These are phyloP conservation scores for Phaseolus coccineus DNA, from an alignment of 331 rosid genomes.

Conservation along the genomic window DNA sequence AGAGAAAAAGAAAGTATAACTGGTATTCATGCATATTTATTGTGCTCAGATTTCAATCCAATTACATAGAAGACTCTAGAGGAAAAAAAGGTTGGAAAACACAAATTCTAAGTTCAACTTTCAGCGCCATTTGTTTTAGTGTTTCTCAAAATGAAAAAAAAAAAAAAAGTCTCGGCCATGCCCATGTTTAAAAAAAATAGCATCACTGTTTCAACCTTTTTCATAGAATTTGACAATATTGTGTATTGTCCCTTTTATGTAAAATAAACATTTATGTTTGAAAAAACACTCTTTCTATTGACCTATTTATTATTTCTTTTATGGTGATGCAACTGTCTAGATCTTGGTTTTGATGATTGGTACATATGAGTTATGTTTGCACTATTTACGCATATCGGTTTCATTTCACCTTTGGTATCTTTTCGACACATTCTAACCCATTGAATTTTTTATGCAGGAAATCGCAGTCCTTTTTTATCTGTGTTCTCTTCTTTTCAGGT, in stretches of 20 bases:
- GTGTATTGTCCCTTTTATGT: too few species aligned
- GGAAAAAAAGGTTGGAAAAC: too few species aligned
- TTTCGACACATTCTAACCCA: slow-evolving; percentile 47
- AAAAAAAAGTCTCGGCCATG: too few species aligned
- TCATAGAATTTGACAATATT: too few species aligned
- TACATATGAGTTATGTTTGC: slow-evolving; percentile 31
- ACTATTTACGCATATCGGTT: slow-evolving; percentile 29
- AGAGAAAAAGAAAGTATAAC: too few species aligned
- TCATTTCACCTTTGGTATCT: slow-evolving; percentile 41
- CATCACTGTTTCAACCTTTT: too few species aligned
- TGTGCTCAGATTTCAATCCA: too few species aligned
- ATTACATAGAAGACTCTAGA: too few species aligned
- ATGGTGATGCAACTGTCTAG: slow-evolving; percentile 15
- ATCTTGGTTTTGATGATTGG: slow-evolving; percentile 38
- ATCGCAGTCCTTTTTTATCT: slow-evolving; percentile 33
- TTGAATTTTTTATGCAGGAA: slow-evolving; percentile 50
- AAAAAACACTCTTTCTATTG: neutral
- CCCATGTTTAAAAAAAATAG: too few species aligned
- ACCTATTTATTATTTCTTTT: neutral
- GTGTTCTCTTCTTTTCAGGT: slow-evolving; percentile 58
- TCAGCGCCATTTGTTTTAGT: neutral
- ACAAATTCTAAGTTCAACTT: neutral
- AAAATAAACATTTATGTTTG: too few species aligned
- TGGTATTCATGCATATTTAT: too few species aligned
- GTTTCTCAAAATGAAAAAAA: too few species aligned